Base-by-base conservation (phyloP, 371 early-diverging fungal genomes). In the Thermomucor indicae-seudaticae region DNA sequence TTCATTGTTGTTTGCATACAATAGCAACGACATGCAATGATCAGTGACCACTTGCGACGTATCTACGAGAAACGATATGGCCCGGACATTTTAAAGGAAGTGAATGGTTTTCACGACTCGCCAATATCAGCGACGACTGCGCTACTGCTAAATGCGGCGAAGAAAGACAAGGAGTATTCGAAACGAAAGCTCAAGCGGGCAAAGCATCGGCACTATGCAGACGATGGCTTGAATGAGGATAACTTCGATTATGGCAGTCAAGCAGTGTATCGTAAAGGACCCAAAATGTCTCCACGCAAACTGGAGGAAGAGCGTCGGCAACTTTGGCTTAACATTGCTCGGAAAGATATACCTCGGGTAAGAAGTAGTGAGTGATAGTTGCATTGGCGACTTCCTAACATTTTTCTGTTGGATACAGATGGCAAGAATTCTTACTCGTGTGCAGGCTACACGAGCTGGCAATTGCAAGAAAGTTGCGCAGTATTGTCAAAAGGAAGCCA, bases 381-480 rank as follows among this genome's bases (percentile, higher is more conserved):
- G 35, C 23, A 19, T 25, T 17, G 17, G 32, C 24, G 29, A 29
- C 17, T 22, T 49, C 23, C 10, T 19, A 34, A 25, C 31, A 31
- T 19, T 28, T 24, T 27, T 2, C 34, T 40, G 29, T 22, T 27
- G 19, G 8, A n/a, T 32, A n/a, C 41, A 72, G 75, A 73, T 80
- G 67, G 60, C 72, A 24, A 72, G 80, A 48, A 79, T 83, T 42
- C 60, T 83, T 3, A 64, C 75, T 32, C 73, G 72, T 38, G 67
- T 75, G 0, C 75, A 75, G 31, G 67, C 78, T 6, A 75, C 79
- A 29, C 70, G 76, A 35, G 50, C 67, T 24, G 79, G 76, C 23
- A 83, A 83, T 40, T 80, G 80, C 49, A 81, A 81, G 49, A 81
- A 81, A 46, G 52, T 81, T 7, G 81, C 80, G 0, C 79, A 75